phyloP scores from a whole-genome alignment of 2,329 filamentous ascomycete genomes.

The Taxawa tesnikishii region DNA sequence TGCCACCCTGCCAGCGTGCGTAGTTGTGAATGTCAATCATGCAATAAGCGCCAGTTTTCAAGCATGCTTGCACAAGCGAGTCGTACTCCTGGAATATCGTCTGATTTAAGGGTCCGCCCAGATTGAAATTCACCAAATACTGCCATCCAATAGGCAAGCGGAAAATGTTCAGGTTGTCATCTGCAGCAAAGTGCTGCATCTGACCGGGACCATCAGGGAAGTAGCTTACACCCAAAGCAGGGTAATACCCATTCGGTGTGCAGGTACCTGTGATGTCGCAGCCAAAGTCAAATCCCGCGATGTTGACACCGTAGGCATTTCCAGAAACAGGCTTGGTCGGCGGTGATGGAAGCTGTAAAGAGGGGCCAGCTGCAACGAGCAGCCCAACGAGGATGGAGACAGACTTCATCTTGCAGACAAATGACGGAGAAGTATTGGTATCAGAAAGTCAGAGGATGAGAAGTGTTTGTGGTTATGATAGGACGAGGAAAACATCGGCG shows the following conservation, averaged over 20 bases:
- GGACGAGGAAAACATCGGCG: too few species aligned
- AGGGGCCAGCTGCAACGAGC: too few species aligned
- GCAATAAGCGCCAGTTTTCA: conserved; percentile 9
- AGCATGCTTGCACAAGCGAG: conserved; percentile 8
- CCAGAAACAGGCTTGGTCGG: too few species aligned
- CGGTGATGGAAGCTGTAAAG: too few species aligned
- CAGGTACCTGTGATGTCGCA: conserved; percentile 27
- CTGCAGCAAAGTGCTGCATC: conserved; percentile 42
- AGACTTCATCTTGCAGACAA: too few species aligned
- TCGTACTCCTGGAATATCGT: conserved; percentile 9
- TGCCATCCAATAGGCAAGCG: conserved; percentile 36
- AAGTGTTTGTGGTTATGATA: too few species aligned
- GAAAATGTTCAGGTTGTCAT: conserved; percentile 43
- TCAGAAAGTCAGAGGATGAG: too few species aligned
- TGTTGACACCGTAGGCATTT: conserved; percentile 20
- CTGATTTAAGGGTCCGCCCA: conserved; percentile 9
- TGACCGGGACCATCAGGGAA: conserved; percentile 13
- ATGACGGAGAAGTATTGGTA: too few species aligned
- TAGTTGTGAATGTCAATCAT: conserved; percentile 19
- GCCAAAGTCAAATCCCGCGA: conserved; percentile 21
- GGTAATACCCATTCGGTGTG: conserved; percentile 16
- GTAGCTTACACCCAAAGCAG: conserved; percentile 24
- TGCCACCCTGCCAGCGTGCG: conserved; percentile 43
- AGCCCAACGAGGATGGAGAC: too few species aligned
- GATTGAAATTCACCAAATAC: conserved; percentile 10